Base-by-base conservation (phyloP, 352 stramenopile genomes). In the Pythium plurisporium region DNA sequence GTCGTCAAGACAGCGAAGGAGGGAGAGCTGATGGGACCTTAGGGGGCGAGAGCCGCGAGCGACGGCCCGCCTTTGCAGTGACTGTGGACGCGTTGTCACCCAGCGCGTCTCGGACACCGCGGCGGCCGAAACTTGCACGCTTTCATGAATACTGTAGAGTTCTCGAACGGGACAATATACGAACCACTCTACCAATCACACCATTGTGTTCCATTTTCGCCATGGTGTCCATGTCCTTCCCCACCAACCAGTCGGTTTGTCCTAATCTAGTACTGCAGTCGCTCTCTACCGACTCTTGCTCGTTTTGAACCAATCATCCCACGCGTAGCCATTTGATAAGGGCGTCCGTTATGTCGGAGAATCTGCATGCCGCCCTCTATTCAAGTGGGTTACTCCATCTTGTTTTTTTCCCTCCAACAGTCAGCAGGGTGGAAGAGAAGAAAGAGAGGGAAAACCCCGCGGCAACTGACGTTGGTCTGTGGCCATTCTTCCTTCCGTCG, bases 81-180 rank as follows among this genome's bases (percentile, higher is more conserved):
- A 27, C 29, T 15, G 26, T 40, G 31, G 14, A 37, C 31, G n/a
- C n/a, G n/a, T n/a, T n/a, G n/a, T n/a, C n/a, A n/a, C n/a, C n/a
- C n/a, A n/a, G n/a, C n/a, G n/a, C n/a, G n/a, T n/a, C n/a, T n/a
- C 10, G 22, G 26, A 44, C 25, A 55, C 22, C 53, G 34, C 53
- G 34, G 36, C 34, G 33, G 45, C 20, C 50, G 37, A 27, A 23
- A 45, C 52, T 51, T 27, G 45, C 38, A 15, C 37, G 34, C 41
- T 53, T 55, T 60, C 49, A 40, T 54, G 51, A 49, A 58, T 63
- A 59, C 48, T 69, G 62, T 63, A 62, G 62, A 65, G 62, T 70
- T 70, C 56, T 59, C 34, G 59, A 51, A 70, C 49, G 49, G 62
- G 62, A 70, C 62, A 70, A 70, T 70, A 70, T 55, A 65, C 59